These are phyloP conservation scores for Hymenoscyphus linearis DNA, from an alignment of 2,329 filamentous ascomycete species.

Conservation along the genomic window DNA sequence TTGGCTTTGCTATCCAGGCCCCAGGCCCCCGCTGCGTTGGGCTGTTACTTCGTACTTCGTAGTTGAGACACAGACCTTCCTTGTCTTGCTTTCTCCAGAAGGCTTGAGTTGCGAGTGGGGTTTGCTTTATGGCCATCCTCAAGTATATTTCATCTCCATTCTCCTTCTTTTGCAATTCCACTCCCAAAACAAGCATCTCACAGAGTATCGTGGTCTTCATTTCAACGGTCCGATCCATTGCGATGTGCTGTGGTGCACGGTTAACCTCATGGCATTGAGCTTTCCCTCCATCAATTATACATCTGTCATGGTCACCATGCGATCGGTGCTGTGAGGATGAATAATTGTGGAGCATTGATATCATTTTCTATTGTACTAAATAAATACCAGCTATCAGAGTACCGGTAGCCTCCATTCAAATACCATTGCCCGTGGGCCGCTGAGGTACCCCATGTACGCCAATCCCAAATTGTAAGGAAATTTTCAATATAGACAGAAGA, in stretches of 20 bases:
- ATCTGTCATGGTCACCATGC: not conserved
- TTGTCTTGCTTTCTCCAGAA: no score
- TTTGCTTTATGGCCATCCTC: no score
- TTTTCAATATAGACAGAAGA: constrained; percentile 25
- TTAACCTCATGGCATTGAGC: constrained; percentile 15
- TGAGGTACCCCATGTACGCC: constrained; percentile 15
- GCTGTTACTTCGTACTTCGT: no score
- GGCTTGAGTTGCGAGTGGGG: no score
- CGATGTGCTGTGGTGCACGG: constrained; percentile 10
- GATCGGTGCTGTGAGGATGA: not conserved
- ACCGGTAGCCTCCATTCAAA: constrained; percentile 6
- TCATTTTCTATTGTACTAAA: constrained; percentile 11
- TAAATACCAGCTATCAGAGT: constrained; percentile 7
- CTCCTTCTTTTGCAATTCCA: no score
- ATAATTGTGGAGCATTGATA: constrained; percentile 6
- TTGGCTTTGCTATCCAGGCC: no score
- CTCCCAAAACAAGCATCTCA: no score
- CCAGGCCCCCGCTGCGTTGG: no score
- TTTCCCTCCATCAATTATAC: not conserved
- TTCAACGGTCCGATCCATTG: not conserved
- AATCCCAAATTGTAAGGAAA: constrained; percentile 12
- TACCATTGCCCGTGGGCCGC: constrained; percentile 5
- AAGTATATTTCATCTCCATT: no score
- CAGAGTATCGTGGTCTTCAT: not conserved
- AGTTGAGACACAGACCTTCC: no score